Percentiles rank a stretch among this genome's conserved stretches.
phyloP scores from a whole-genome alignment of 1,139 yeast species.

The Candida anutae region DNA sequence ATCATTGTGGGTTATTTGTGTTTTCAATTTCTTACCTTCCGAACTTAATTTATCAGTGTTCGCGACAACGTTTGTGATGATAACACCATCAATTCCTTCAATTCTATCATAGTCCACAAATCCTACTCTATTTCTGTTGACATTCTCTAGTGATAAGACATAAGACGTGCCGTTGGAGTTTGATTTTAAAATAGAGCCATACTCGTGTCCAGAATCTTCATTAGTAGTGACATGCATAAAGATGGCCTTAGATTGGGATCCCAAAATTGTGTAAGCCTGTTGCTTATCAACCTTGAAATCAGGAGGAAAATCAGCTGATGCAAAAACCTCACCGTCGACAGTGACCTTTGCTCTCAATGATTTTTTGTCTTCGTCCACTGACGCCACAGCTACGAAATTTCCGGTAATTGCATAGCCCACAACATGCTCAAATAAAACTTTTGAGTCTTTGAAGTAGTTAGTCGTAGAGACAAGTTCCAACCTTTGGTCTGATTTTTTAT shows the following conservation, averaged over 20 bases:
- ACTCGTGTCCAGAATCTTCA: slow-evolving; percentile 44
- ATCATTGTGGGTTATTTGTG: slow-evolving; percentile 80
- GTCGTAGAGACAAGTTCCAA: slow-evolving; percentile 40
- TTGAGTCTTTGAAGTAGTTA: slow-evolving; percentile 41
- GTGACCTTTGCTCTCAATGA: slow-evolving; percentile 66
- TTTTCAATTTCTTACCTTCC: slow-evolving; percentile 49
- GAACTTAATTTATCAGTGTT: slow-evolving; percentile 40
- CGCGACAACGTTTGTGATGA: slow-evolving; percentile 61
- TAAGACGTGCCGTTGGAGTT: slow-evolving; percentile 95
- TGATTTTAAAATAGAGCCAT: slow-evolving; percentile 80
- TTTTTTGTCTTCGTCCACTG: slow-evolving; percentile 29
- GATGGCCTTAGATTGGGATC: slow-evolving; percentile 65
- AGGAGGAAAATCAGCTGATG: slow-evolving; percentile 73
- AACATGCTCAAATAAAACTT: slow-evolving; percentile 39
- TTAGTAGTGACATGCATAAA: slow-evolving; percentile 78
- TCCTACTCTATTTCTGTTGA: slow-evolving; percentile 67
- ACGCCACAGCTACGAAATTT: slow-evolving; percentile 66
- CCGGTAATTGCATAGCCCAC: slow-evolving; percentile 63
- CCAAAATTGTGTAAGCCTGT: slow-evolving; percentile 80
- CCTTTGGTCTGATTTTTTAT: background rate
- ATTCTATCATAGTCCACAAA: slow-evolving; percentile 86
- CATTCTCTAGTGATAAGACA: slow-evolving; percentile 62
- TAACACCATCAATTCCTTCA: slow-evolving; percentile 83
- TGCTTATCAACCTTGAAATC: slow-evolving; percentile 55
- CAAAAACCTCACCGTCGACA: slow-evolving; percentile 72